Base-by-base conservation (phyloP, 73 alveolate genomes). In the Stentor coeruleus region DNA sequence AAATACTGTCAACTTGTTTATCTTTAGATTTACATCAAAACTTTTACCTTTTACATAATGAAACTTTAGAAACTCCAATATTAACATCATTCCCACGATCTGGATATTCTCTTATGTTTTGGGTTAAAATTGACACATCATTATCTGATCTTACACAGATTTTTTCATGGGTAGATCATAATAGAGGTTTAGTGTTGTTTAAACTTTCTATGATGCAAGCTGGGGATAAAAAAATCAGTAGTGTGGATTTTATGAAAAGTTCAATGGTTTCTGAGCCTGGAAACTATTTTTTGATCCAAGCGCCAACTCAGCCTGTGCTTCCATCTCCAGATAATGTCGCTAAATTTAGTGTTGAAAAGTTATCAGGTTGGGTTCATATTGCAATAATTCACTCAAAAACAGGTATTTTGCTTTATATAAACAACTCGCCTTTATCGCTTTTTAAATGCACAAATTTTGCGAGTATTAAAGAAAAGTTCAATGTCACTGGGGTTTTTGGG, bases 221-320 rank as follows among this genome's bases (percentile, higher is more conserved):
- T 1, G 20, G 26, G n/a, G 79, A 66, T 33, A 66, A 66, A 33
- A 66, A 66, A 2, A 37, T 66, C 0, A 28, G 20, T 28, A 26
- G 40, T 28, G n/a, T 66, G n/a, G 79, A 66, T 2, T 66, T 26
- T 1, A 26, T 66, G 0, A 66, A 66, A 66, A 26, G 15, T 1
- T 66, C 79, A 33, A 66, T 20, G 26, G 26, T 33, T 28, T 11
- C 37, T 31, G 40, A 66, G 39, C 37, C 79, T 1, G n/a, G 14
- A 26, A 20, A 49, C 20, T 49, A 11, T 49, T 20, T 66, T 66
- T 28, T 66, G 2, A 31, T 66, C 11, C n/a, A 66, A 11, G 79
- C 79, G 49, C 79, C 79, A 33, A 66, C 37, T 20, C 79, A 66
- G 37, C n/a, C 79, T 14, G n/a, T 66, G n/a, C 33, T 66, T 20